Conservation (phyloP, 2,329 filamentous ascomycete species). For the Boeremia exigua region DNA sequence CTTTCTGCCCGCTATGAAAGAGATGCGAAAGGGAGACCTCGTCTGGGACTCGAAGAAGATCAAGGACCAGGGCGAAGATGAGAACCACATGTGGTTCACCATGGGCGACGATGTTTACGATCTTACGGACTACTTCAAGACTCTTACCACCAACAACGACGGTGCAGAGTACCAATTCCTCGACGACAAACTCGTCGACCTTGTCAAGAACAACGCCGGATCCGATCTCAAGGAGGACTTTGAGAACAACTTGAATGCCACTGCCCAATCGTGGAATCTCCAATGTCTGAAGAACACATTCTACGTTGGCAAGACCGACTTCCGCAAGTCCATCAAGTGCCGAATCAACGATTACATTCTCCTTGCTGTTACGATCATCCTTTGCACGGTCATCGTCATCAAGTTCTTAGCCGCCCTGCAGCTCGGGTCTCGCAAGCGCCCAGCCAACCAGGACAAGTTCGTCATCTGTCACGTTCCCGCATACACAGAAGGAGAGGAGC, state of each 20-base stretch:
- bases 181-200: conserved; percentile 67
- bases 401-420: conserved; percentile 95
- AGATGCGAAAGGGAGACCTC: conserved; percentile 86
- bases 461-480: conserved; percentile 98
- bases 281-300: conserved; percentile 85
- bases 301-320: conserved; percentile 83
- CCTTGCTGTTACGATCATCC: conserved; percentile 81
- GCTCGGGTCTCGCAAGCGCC: conserved; percentile 88
- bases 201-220: conserved; percentile 80
- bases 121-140: conserved; percentile 89
- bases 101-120: conserved; percentile 82
- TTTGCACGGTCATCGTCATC: conserved; percentile 78
- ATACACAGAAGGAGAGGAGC: conserved; percentile 97
- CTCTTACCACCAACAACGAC: conserved; percentile 66
- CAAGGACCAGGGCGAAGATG: conserved; percentile 67
- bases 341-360: conserved; percentile 91
- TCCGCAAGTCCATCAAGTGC: conserved; percentile 77
- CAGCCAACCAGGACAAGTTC: conserved; percentile 94
- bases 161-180: conserved; percentile 72
- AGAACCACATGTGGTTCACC: conserved; percentile 79
- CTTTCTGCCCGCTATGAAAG: conserved; percentile 80
- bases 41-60: conserved; percentile 72
- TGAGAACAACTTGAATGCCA: conserved; percentile 60
- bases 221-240: conserved; percentile 74
- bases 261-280: conserved; percentile 69